Base-by-base conservation (phyloP, 169 alveolate species). In the Eimeria acervulina region DNA sequence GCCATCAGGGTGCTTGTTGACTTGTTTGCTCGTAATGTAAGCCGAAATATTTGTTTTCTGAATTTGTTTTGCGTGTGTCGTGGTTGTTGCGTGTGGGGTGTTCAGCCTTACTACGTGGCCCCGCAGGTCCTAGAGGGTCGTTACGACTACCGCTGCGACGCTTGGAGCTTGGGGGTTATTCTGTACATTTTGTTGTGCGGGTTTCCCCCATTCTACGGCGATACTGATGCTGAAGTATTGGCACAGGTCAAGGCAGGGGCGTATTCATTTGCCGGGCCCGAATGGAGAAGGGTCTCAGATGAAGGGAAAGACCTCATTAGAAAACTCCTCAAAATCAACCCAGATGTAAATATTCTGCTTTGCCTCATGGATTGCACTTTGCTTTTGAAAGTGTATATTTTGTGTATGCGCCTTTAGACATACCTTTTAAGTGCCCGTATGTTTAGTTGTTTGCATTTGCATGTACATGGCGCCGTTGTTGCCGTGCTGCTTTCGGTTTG, bases 91-190 rank as follows among this genome's bases (percentile, higher is more conserved):
- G 21, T 10, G 38, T 12, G 80, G 80, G 42, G 7, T 28, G 44
- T 36, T 13, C 96, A 93, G 95, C 97, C 98, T 61, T 98, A 97
- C 74, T 98, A 98, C 85, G 99, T 98, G 61, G 98, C 98, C 0
- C 99, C 98, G 63, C 96, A 95, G 97, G 99, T 99, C 23, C 94
- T 99, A 40, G 97, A 97, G 93, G 99, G 99, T 21, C 97, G 98
- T 68, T 99, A 99, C 95, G 99, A 98, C 90, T 98, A 98, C 96
- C 96, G 96, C 81, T 99, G 99, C 96, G 99, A 99, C 96, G 97
- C 98, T 47, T 98, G 99, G 99, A 97, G 99, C 70, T 98, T 99
- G 72, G 99, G 99, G 26, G 99, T 98, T 31, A 98, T 98, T 59
- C 88, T 98, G 97, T 98, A 98, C 97, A 98, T 98, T 44, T 95